Base-by-base conservation (phyloP, 345 rosid species). In the Nephelium lappaceum region DNA sequence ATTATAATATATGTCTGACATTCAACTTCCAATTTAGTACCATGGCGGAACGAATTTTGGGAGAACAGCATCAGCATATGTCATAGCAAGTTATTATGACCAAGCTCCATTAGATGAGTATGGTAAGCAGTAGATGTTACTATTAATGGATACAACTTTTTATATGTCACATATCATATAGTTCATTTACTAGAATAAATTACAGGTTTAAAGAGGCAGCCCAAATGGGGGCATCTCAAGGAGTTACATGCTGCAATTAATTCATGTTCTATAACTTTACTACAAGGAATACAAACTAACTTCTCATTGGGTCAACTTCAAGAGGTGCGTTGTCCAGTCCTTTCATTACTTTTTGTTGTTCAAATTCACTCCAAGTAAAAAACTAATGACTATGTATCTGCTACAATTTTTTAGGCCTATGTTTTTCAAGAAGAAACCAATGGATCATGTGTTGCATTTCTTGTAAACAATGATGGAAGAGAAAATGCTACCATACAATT, bases 1-100 rank as follows among this genome's bases (percentile, higher is more conserved):
- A 21, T 14, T 25, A 51, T 57, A 36, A n/a, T n/a, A n/a, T n/a
- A n/a, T n/a, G 31, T 57, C 14, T 27, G 42, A 21, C 61, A 42
- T 71, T 81, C 49, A 39, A 60, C 49, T 70, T 78, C 0, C 21
- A 3, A 47, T 70, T 12, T 61, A 95, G 99, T 95, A 91, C 77
- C 99, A 95, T 51, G 99, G 99, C 8, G 99, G 99, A 78, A 95
- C 99, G 2, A 95, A 92, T 87, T 92, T 95, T 66, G 99, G 99
- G 71, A 89, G 98, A 76, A 86, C 92, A 38, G 85, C 91, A 1
- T 74, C 97, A n/a, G 87, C 92, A 12, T 91, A 88, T 78, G 77
- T 90, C 47, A 89, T 89, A 38, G 85, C 97, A 43, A 80, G 93
- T 81, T 93, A 93, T 71, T 95, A 95, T 18, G 98, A 95, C 82